Conservation (phyloP, 1,284 basidiomycete species). For the Pseudozyma hubeiensis region DNA sequence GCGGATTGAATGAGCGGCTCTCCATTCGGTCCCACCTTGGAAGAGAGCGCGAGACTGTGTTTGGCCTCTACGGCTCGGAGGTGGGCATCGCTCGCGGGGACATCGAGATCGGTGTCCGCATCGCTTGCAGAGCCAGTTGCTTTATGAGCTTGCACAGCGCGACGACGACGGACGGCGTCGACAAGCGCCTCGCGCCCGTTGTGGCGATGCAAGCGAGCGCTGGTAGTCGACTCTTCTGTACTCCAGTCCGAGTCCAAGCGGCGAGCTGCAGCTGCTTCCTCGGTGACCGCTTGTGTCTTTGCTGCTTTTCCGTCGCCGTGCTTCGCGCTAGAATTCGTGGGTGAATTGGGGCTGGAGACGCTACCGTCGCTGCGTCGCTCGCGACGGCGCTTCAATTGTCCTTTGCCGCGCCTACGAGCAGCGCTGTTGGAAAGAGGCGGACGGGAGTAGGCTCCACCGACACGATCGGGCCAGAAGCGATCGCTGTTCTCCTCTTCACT, state of each 20-base stretch:
- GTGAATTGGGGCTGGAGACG: conserved; percentile 16
- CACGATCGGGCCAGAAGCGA: conserved; percentile 44
- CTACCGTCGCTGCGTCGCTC: conserved; percentile 30
- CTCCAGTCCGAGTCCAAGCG: conserved; percentile 39
- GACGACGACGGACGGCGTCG: conserved; percentile 22
- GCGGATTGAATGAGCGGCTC: conserved; percentile 48
- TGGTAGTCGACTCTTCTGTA: conserved; percentile 29
- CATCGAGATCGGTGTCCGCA: conserved; percentile 16
- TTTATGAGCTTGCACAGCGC: conserved; percentile 6
- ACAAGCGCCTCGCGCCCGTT: conserved; percentile 11
- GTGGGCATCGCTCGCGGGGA: not conserved
- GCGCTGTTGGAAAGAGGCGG: conserved; percentile 13
- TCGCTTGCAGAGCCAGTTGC: conserved; percentile 12
- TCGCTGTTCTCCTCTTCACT: conserved; percentile 33
- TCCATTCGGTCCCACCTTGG: conserved; percentile 25
- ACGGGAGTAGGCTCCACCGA: conserved; percentile 55
- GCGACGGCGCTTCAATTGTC: conserved; percentile 30
- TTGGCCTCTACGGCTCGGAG: conserved; percentile 24
- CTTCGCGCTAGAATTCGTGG: conserved; percentile 6
- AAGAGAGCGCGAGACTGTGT: conserved; percentile 36
- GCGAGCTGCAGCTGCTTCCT: conserved; percentile 7
- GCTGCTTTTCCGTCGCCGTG: conserved; percentile 28
- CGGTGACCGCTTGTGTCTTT: conserved; percentile 9
- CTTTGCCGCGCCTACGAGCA: conserved; percentile 26
- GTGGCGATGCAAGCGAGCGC: conserved; percentile 5